Percentiles rank a stretch among this genome's conserved stretches.
These are phyloP conservation scores for Volvox reticuliferus DNA, from an alignment of 139 green algal species.

Conservation along the genomic window DNA sequence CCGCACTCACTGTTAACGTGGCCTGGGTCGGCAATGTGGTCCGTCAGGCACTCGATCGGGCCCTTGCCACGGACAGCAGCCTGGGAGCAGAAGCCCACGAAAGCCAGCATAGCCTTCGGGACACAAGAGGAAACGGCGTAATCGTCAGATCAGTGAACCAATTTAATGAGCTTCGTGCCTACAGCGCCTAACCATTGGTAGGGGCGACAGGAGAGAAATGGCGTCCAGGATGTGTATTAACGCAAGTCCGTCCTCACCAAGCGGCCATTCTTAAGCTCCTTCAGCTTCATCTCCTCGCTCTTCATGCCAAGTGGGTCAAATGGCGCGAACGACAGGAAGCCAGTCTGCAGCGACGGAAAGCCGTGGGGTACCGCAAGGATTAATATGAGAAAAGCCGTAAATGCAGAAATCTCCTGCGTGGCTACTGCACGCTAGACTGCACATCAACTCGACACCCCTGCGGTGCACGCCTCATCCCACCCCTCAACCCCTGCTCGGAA, in stretches of 20 bases:
- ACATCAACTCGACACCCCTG: too few relatives aligned
- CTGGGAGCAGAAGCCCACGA: conserved; percentile 90
- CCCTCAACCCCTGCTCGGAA: neutral
- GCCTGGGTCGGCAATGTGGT: conserved; percentile 86
- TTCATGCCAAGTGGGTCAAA: conserved; percentile 85
- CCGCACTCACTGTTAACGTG: conserved; percentile 89
- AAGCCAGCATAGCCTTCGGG: conserved; percentile 83
- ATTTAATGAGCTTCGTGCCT: too few relatives aligned
- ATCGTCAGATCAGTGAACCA: too few relatives aligned
- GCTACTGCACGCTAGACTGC: too few relatives aligned
- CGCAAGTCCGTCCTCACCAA: conserved; percentile 55
- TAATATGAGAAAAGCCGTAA: too few relatives aligned
- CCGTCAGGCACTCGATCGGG: conserved; percentile 87
- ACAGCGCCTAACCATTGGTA: too few relatives aligned
- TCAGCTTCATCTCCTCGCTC: conserved; percentile 73
- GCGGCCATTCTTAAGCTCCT: conserved; percentile 90
- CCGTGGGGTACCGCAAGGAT: too few relatives aligned
- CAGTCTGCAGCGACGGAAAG: conserved; percentile 28
- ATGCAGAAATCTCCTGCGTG: too few relatives aligned
- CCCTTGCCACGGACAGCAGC: conserved; percentile 82
- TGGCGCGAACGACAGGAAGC: conserved; percentile 65
- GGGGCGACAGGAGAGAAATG: too few relatives aligned
- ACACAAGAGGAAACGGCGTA: too few relatives aligned
- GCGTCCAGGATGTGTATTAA: too few relatives aligned
- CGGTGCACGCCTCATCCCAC: too few relatives aligned